These are phyloP conservation scores for Clitoria ternatea DNA, from an alignment of 306 rosid species.

Conservation along the genomic window DNA sequence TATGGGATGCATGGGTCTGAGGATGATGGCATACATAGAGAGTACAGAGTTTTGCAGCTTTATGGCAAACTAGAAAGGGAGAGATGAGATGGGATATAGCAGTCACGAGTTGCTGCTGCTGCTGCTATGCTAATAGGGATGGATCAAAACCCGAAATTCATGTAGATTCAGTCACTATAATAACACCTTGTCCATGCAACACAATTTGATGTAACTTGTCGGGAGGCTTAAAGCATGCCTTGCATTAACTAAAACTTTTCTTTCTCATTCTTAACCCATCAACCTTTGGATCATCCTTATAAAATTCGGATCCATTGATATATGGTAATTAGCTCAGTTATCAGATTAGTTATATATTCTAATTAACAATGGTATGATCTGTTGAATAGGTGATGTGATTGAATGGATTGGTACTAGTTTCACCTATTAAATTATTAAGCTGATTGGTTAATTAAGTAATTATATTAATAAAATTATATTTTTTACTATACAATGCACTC, in stretches of 20 bases:
- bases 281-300: too few species aligned
- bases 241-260: neutral
- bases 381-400: too few species aligned
- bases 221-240: constrained; percentile 1
- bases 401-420: too few species aligned
- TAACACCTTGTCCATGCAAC: constrained; percentile 26
- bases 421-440: too few species aligned
- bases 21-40: constrained; percentile 37
- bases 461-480: too few species aligned
- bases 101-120: constrained; percentile 33
- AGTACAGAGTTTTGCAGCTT: constrained; percentile 54
- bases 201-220: constrained; percentile 49
- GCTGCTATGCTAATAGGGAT: constrained; percentile 15
- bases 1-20: constrained; percentile 4
- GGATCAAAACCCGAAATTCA: constrained; percentile 43
- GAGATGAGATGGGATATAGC: constrained; percentile 23
- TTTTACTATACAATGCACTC: too few species aligned
- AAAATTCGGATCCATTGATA: too few species aligned
- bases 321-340: too few species aligned
- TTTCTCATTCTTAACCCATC: too few species aligned
- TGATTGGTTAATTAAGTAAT: too few species aligned
- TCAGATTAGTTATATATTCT: too few species aligned
- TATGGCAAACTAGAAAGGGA: constrained; percentile 25
- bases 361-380: too few species aligned
- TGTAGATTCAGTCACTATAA: constrained; percentile 36